Base-by-base conservation (phyloP, 2,329 filamentous ascomycete species). In the Thielaviopsis musarum region DNA sequence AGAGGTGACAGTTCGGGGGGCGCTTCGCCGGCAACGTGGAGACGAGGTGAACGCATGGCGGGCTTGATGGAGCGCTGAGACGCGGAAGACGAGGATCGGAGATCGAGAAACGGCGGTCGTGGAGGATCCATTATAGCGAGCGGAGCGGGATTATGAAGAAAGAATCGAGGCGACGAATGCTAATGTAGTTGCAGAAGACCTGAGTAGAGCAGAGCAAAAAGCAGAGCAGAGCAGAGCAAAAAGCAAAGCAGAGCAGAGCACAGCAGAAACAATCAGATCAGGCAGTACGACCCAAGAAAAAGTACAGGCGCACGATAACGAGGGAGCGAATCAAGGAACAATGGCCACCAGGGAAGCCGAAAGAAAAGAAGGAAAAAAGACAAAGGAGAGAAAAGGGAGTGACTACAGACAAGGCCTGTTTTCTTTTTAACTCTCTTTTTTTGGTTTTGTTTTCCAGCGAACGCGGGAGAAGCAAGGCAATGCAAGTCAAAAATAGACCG, bases 1-100 rank as follows among this genome's bases (percentile, higher is more conserved):
- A 98, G 80, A 12, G 93, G 93, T 7, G 93, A 97, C 60, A 97
- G 78, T 57, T 93, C 87, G 5, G 93, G 93, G 21, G 93, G 91
- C 1, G 87, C 80, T 66, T 91, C 87, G 63, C 88, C 88, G 60
- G 86, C 85, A 60, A 87, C 77, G 70, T 90, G 85, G 61, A 89
- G 74, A 63, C 86, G 83, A 51, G 87, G 86, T n/a, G 87, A 90
- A 64, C 78, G 76, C 38, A 84, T 71, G n/a, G 81, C 78, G 59
- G 76, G 77, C 19, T 59, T 67, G 12, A 72, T 65, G 56, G 73
- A 73, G 22, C 67, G 64, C 59, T 71, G 69, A 17, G 79, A 80
- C 26, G 75, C 71, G 57, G 77, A 73, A 45, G 82, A 83, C 61
- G 76, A 73, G 59, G 80, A 77, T 68, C 81, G 77, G 65, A 81